Evolutionary conservation across 78 protist species (phyloP), one percentile per base, ranked within the genome.

Genomic region (Dictyostelium firmibasis): DNA sequence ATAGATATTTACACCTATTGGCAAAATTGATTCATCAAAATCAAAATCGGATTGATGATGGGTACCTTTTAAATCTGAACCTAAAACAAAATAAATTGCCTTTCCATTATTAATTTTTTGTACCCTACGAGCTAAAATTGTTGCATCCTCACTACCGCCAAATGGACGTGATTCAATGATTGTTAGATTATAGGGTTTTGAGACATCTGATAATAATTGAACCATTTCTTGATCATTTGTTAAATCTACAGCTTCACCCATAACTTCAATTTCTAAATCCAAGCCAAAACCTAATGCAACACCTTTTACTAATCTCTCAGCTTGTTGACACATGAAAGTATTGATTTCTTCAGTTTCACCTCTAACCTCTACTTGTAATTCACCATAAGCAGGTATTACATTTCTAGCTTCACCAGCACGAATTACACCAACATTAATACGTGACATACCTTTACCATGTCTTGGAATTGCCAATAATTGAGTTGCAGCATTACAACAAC

Each of bases 81-180:
- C 89, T 5, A 60, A 18, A 16, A 84, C 79, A 38, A 67, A 84
- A 20, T 67, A 84, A 6, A 84, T 67, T 0, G 81, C 35, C 4
- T 84, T 84, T n/a, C 89, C 89, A 13, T 72, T 72, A 25, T 81
- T 81, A 0, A 25, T 1, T 23, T 33, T 82, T 84, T 84, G 89
- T 9, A 60, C 47, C 27, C 79, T 18, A 38, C 47, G 70, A 9
- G 44, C 89, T 4, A 84, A 41, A 14, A 84, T 84, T 1, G 89
- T 84, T n/a, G 81, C 31, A 84, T 84, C 89, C 27, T 84, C 89
- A 84, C 81, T 67, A 27, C 89, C 89, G 6, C 77, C 89, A 43
- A 84, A 84, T 67, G 79, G 13, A n/a, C 72, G 31, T 33, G 5
- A 25, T 60, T 16, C 27, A 23, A 84, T 43, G 2, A 38, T n/a